Conservation (phyloP, 2,329 filamentous ascomycete genomes). For the Exophiala sideris region DNA sequence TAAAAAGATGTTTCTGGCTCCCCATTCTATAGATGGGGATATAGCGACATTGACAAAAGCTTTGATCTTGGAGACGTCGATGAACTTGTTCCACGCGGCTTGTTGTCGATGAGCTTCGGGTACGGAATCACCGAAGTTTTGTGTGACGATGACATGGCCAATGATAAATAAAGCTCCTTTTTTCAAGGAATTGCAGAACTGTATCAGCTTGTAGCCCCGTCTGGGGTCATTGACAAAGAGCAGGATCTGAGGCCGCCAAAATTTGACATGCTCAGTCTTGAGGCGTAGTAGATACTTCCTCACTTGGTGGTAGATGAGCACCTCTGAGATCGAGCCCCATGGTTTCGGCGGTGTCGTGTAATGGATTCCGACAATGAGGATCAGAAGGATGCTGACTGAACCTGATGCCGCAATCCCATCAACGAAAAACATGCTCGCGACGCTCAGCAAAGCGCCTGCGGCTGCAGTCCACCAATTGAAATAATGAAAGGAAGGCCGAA, state of each 20-base stretch:
- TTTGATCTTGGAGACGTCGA: conserved; percentile 82
- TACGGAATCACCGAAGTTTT: conserved; percentile 74
- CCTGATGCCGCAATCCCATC: conserved; percentile 75
- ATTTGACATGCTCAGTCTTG: conserved; percentile 85
- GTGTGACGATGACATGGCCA: conserved; percentile 81
- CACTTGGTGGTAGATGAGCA: conserved; percentile 83
- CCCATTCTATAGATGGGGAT: conserved; percentile 79
- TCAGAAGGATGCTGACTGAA: conserved; percentile 68
- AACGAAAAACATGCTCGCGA: conserved; percentile 84
- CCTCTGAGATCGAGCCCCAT: conserved; percentile 80
- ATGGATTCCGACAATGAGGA: conserved; percentile 81
- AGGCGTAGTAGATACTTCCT: conserved; percentile 82
- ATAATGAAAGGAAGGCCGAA: conserved; percentile 81
- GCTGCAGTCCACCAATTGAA: conserved; percentile 84
- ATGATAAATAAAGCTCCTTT: conserved; percentile 82
- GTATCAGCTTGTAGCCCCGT: conserved; percentile 77
- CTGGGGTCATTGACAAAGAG: conserved; percentile 79
- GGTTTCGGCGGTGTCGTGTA: conserved; percentile 81
- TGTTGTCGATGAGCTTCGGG: conserved; percentile 79
- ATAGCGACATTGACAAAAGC: conserved; percentile 85
- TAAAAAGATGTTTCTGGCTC: conserved; percentile 75
- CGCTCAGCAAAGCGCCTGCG: conserved; percentile 70
- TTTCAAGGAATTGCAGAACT: conserved; percentile 88
- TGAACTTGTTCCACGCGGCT: conserved; percentile 78
- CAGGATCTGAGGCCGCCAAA: conserved; percentile 86